Percentiles rank a stretch among this genome's conserved stretches.
Evolutionary conservation across 78 protist species (phyloP).

Genomic region (Isochrysis galbana): DNA sequence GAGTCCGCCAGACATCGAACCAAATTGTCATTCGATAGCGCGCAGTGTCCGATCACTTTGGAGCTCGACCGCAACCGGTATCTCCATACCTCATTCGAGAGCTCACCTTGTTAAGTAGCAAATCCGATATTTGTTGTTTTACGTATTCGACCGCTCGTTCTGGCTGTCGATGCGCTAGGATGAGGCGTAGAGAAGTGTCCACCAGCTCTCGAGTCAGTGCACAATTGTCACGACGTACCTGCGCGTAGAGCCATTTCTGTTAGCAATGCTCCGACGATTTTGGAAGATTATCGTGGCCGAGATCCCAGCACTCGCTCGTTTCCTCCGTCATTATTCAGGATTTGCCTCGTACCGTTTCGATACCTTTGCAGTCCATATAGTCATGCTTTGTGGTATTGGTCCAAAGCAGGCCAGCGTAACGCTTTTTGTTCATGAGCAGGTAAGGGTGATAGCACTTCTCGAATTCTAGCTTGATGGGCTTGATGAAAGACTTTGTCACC

Average conservation of each 20-base stretch:
- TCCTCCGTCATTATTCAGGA: too few species aligned
- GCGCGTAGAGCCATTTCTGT: too few species aligned
- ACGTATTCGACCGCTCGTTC: constrained; percentile 48
- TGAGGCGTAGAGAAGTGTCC: constrained; percentile 63
- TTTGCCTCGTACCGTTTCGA: background rate
- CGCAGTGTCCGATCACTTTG: too few species aligned
- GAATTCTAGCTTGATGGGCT: constrained; percentile 96
- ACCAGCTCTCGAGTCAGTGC: constrained; percentile 83
- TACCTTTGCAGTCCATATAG: constrained; percentile 95
- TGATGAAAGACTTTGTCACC: constrained; percentile 79
- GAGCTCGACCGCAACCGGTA: too few species aligned
- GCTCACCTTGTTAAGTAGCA: constrained; percentile 86
- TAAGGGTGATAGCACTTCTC: constrained; percentile 94
- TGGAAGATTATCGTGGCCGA: too few species aligned
- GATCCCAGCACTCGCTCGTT: too few species aligned
- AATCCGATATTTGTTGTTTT: constrained; percentile 82
- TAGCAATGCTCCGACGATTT: too few species aligned
- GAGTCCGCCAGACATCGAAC: too few species aligned
- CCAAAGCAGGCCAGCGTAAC: constrained; percentile 99
- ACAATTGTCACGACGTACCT: constrained; percentile 99
- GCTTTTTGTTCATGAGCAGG: constrained; percentile 95
- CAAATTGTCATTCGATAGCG: too few species aligned
- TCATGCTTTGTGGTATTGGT: constrained; percentile 80
- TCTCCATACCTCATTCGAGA: too few species aligned
- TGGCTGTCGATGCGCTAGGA: constrained; percentile 85